Percentiles rank a stretch among this genome's conserved stretches.
Conservation (phyloP, 2,329 filamentous ascomycete species). For the Hypoxylon sp. region DNA sequence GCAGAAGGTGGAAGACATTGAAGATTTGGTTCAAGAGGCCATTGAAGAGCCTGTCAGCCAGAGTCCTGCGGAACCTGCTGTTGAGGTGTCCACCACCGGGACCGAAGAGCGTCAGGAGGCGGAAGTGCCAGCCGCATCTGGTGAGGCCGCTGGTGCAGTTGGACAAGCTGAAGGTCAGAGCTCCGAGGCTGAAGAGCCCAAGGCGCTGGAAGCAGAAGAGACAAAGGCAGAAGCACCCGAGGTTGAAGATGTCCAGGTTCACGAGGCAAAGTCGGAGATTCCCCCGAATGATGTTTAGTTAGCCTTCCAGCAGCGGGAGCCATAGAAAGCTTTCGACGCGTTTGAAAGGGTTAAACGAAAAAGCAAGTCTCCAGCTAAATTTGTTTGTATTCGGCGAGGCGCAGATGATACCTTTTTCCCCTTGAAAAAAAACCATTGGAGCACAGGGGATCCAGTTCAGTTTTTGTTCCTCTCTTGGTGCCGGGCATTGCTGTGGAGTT, state of each 20-base stretch:
- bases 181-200: conserved; percentile 14
- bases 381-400: conserved; percentile 44
- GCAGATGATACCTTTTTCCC: conserved; percentile 47
- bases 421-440: conserved; percentile 27
- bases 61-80: conserved; percentile 12
- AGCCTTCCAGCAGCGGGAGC: background rate
- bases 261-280: conserved; percentile 16
- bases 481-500: conserved; percentile 35
- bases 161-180: conserved; percentile 23
- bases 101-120: conserved; percentile 18
- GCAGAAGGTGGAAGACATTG: conserved; percentile 48
- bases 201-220: conserved; percentile 7
- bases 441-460: conserved; percentile 27
- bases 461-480: conserved; percentile 20
- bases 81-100: conserved; percentile 11
- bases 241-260: conserved; percentile 14
- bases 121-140: conserved; percentile 8
- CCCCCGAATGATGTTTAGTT: conserved; percentile 15
- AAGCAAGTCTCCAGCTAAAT: conserved; percentile 5
- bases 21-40: conserved; percentile 44
- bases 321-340: conserved; percentile 3
- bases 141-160: conserved; percentile 12
- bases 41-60: conserved; percentile 24
- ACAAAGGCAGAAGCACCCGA: conserved; percentile 7
- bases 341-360: conserved; percentile 9